Evolutionary conservation across 2,329 filamentous ascomycete species (phyloP).

Genomic region (Emmonsia crescens): DNA sequence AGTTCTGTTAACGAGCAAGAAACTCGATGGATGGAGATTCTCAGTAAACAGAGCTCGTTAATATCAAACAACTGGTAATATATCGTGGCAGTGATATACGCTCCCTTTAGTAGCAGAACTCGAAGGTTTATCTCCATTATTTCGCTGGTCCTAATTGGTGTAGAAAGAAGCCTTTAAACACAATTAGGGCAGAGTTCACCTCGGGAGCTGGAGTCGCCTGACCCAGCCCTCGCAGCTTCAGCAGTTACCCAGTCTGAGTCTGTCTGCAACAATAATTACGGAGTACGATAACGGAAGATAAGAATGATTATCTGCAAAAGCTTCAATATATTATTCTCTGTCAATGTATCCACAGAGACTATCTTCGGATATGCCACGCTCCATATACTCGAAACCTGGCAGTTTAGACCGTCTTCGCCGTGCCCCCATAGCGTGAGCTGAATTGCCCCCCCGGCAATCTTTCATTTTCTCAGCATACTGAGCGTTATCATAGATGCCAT

Average conservation of each 20-base stretch:
- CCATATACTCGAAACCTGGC: background rate
- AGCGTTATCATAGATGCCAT: slow-evolving; percentile 13
- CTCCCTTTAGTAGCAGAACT: too few relatives aligned
- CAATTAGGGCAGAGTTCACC: background rate
- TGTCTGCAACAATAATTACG: background rate
- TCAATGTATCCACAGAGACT: too few relatives aligned
- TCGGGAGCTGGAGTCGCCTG: background rate
- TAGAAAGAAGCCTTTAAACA: background rate
- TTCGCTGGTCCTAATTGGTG: background rate
- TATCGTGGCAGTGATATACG: background rate
- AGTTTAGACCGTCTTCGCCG: background rate
- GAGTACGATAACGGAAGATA: background rate
- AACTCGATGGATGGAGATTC: too few relatives aligned
- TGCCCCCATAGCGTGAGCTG: background rate
- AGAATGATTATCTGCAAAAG: background rate
- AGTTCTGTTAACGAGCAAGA: too few relatives aligned
- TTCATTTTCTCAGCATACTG: background rate
- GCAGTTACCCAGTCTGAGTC: too few relatives aligned
- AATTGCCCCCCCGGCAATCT: background rate
- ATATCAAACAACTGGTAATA: background rate
- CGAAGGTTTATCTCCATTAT: background rate
- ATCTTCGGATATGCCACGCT: background rate
- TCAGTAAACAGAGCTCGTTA: too few relatives aligned
- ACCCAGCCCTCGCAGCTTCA: background rate
- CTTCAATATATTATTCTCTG: background rate